Conservation (phyloP, 1,284 basidiomycete species). For the Pascua guehoae region DNA sequence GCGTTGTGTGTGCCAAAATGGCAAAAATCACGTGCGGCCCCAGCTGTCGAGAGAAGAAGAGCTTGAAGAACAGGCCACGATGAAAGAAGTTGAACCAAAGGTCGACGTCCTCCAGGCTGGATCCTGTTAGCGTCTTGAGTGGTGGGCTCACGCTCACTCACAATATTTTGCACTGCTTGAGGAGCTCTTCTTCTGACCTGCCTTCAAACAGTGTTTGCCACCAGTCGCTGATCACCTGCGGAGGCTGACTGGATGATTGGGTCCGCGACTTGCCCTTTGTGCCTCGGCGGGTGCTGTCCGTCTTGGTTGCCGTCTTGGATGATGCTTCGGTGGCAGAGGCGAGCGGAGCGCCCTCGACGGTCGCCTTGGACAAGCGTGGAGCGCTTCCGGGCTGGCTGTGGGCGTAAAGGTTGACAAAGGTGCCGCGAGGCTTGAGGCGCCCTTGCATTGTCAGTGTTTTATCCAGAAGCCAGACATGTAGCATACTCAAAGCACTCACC, state of each 20-base stretch:
- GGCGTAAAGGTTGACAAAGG: conserved; percentile 3
- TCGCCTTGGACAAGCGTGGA: no score
- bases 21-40: conserved; percentile 26
- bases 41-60: conserved; percentile 7
- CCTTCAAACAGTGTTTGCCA: conserved; percentile 4
- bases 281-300: no score
- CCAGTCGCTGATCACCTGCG: background rate
- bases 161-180: conserved; percentile 1
- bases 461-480: background rate
- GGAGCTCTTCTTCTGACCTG: background rate
- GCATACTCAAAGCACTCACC: conserved; percentile 13
- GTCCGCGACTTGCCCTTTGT: background rate
- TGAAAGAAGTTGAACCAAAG: conserved; percentile 28
- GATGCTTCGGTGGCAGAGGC: no score
- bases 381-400: no score
- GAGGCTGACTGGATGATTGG: background rate
- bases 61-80: conserved; percentile 21
- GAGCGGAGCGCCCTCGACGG: no score
- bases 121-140: background rate
- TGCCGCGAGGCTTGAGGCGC: conserved; percentile 10
- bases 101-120: conserved; percentile 19
- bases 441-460: conserved; percentile 1
- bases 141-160: background rate
- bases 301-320: no score
- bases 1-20: conserved; percentile 29